Evolutionary conservation across 208 protist species (phyloP).

Genomic region (Leishmania guyanensis): DNA sequence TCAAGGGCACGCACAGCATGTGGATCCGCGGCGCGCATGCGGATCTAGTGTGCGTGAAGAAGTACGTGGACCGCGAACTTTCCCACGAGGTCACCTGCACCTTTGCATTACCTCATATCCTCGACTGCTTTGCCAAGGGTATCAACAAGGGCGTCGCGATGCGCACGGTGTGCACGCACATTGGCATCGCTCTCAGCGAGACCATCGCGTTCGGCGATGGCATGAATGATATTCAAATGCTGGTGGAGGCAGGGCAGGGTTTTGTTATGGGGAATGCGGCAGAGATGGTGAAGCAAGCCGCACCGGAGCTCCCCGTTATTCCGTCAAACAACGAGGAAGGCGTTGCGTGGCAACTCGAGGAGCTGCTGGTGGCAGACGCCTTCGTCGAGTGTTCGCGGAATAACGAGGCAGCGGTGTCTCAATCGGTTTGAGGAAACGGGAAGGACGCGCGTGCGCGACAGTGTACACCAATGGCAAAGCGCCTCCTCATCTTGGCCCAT

Average conservation of each 20-base stretch:
- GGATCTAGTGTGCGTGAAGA: constrained; percentile 34
- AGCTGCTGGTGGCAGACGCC: constrained; percentile 38
- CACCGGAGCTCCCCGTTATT: constrained; percentile 52
- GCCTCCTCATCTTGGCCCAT: background rate
- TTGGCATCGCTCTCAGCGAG: constrained; percentile 36
- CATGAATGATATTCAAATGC: constrained; percentile 74
- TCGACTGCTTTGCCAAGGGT: constrained; percentile 40
- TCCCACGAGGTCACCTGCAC: constrained; percentile 20
- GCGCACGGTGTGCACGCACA: constrained; percentile 34
- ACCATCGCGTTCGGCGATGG: constrained; percentile 72
- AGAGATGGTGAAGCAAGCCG: constrained; percentile 36
- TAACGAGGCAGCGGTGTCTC: background rate
- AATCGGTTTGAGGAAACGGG: background rate
- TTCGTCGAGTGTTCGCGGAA: background rate
- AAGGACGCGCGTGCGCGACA: background rate
- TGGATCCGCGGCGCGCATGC: constrained; percentile 39
- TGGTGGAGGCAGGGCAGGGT: constrained; percentile 40
- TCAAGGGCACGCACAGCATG: constrained; percentile 50
- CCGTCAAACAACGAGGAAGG: constrained; percentile 56
- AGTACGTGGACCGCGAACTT: constrained; percentile 33
- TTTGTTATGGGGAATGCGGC: constrained; percentile 71
- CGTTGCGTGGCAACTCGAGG: constrained; percentile 51
- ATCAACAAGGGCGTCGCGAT: constrained; percentile 64
- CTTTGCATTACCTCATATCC: constrained; percentile 41
- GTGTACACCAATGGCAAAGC: background rate